Evolutionary conservation across 1,284 basidiomycete genomes (phyloP).

Genomic region (Tylopilus sp.): DNA sequence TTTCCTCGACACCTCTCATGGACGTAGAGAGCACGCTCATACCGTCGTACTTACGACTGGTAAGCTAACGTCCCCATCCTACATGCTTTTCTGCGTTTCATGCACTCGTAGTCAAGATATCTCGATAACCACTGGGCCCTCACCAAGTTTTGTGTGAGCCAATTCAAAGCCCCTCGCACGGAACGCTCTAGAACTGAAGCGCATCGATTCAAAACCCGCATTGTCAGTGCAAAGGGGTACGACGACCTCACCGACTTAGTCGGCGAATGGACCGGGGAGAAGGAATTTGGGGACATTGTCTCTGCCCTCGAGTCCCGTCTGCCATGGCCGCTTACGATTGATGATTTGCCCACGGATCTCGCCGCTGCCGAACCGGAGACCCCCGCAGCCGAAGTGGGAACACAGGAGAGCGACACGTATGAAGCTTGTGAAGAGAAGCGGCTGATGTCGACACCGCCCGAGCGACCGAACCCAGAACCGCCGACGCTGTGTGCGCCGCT

Average conservation of each 20-base stretch:
- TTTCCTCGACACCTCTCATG: slow-evolving; percentile 63
- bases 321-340: slow-evolving; percentile 16
- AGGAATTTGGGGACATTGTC: slow-evolving; percentile 58
- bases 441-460: slow-evolving; percentile 35
- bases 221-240: slow-evolving; percentile 66
- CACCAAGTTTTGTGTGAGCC: slow-evolving; percentile 89
- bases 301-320: slow-evolving; percentile 49
- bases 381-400: not conserved
- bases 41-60: slow-evolving; percentile 75
- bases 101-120: slow-evolving; percentile 51
- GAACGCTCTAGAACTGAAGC: slow-evolving; percentile 55
- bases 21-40: slow-evolving; percentile 72
- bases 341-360: slow-evolving; percentile 1
- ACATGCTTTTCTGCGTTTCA: slow-evolving; percentile 1
- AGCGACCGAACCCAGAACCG: slow-evolving; percentile 40
- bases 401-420: not conserved
- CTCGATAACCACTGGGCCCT: slow-evolving; percentile 78
- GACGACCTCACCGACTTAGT: slow-evolving; percentile 58
- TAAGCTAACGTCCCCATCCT: slow-evolving; percentile 37
- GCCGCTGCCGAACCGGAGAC: not conserved
- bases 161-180: slow-evolving; percentile 67
- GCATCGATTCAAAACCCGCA: slow-evolving; percentile 50
- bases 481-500: slow-evolving; percentile 37
- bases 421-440: not conserved
- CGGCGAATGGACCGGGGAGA: slow-evolving; percentile 56